A percentile compares a stretch with the other conserved stretches of the same genome.
Evolutionary conservation across 1,139 yeast genomes (phyloP).

Genomic region (Saccharomyces pastorianus): DNA sequence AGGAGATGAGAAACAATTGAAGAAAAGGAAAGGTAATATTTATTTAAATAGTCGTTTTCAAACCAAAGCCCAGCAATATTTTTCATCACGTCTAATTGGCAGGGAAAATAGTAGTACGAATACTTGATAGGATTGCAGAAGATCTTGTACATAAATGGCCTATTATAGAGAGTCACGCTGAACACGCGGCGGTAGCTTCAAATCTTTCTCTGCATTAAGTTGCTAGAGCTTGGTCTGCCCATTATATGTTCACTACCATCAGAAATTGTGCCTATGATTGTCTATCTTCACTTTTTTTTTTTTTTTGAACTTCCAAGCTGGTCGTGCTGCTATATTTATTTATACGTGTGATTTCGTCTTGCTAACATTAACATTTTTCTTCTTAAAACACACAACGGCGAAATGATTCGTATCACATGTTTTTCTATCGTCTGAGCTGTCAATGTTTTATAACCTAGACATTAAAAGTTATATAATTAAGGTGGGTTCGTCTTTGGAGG

Average conservation of each 20-base stretch:
- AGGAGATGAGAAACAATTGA: background rate
- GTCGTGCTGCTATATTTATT: conserved; percentile 45
- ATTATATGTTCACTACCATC: conserved; percentile 48
- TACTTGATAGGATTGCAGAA: too few relatives aligned
- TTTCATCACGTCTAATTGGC: background rate
- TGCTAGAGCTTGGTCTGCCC: conserved; percentile 34
- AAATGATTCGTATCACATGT: conserved; percentile 42
- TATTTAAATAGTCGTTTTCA: too few relatives aligned
- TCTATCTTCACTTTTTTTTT: conserved; percentile 25
- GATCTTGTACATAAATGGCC: too few relatives aligned
- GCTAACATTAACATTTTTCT: conserved; percentile 31
- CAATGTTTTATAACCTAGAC: conserved; percentile 42
- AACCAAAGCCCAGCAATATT: too few relatives aligned
- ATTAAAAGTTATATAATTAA: conserved; percentile 45
- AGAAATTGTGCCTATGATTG: conserved; percentile 48
- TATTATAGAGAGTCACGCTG: too few relatives aligned
- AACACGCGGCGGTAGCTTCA: conserved; percentile 9
- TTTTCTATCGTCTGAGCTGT: conserved; percentile 52
- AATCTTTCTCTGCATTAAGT: conserved; percentile 10
- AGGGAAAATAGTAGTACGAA: background rate
- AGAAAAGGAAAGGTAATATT: background rate
- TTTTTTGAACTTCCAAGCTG: conserved; percentile 52
- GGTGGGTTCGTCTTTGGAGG: conserved; percentile 48
- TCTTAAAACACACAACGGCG: conserved; percentile 49
- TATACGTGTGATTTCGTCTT: conserved; percentile 30